A percentile compares a stretch with the other conserved stretches of the same genome.
These are phyloP conservation scores for Geotrichum candidum DNA, from an alignment of 1,139 yeast genomes.

Conservation along the genomic window DNA sequence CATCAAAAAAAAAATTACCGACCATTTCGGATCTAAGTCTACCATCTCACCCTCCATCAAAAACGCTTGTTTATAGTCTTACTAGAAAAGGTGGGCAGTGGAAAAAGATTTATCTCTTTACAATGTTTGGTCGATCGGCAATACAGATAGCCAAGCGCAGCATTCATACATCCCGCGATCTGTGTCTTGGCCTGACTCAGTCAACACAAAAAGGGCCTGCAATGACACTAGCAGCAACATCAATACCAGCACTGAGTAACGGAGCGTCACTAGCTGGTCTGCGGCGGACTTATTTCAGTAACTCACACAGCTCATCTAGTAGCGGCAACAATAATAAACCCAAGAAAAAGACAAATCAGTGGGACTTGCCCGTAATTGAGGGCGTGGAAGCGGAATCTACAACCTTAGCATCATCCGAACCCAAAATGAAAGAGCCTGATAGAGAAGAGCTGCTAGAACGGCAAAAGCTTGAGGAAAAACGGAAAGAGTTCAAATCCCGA, in stretches of 20 bases:
- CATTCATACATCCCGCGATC: neutral
- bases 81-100: neutral
- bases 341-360: neutral
- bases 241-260: neutral
- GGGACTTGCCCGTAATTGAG: neutral
- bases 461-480: slow-evolving; percentile 2
- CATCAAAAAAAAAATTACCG: neutral
- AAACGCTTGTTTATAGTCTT: neutral
- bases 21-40: neutral
- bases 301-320: neutral
- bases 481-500: neutral
- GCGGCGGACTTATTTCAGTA: neutral
- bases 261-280: neutral
- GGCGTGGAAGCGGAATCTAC: neutral
- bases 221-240: neutral
- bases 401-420: neutral
- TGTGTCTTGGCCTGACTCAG: neutral
- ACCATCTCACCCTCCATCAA: neutral
- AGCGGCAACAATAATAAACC: neutral
- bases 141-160: neutral
- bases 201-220: neutral
- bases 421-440: neutral
- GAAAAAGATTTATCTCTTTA: neutral
- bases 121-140: neutral
- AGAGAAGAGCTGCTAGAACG: neutral